Base-by-base conservation (phyloP, 2,329 filamentous ascomycete species). In the Lojkania enalia region DNA sequence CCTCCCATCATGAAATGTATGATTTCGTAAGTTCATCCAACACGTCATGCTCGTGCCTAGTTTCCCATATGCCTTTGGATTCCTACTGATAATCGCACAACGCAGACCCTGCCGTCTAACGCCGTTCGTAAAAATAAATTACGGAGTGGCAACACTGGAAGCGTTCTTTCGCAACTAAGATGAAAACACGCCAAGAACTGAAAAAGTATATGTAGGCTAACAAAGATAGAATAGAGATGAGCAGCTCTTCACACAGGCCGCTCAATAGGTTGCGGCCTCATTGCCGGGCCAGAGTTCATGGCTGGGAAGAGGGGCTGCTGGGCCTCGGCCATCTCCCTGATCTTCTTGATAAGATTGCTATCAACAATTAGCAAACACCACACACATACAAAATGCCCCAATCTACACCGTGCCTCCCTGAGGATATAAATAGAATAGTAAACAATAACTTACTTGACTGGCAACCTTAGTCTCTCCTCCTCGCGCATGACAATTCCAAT, bases 401-500 rank as follows among this genome's bases (percentile, higher is more conserved):
- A 18, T 11, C 12, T 5, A 18, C 18, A 21, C n/a, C n/a, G n/a
- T n/a, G n/a, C 30, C 15, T 21, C 27, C 4, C 14, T 2, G 4
- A 21, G 16, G 21, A 19, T 15, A 18, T 35, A 5, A 18, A 39
- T 29, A 40, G 6, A 9, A 20, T 21, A 31, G 19, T 30, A 64
- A 9, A 27, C 14, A 36, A 27, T 27, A 7, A 27, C 67, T 56
- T 57, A 59, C 67, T 60, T 64, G 3, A 73, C 71, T 5, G 73
- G 74, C 47, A 76, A 50, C 32, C 64, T 62, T 33, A 68, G 44
- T 50, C 49, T 58, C 33, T 64, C 52, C 48, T 69, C 71, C 54
- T 82, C 79, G 56, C 84, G 78, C 39, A 79, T 75, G 38, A 86
- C 67, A 76, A 78, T 59, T 39, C 71, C 63, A 29, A 78, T 64